Evolutionary conservation across 1,139 yeast genomes (phyloP).

Genomic region (Zygotorulaspora mrakii): DNA sequence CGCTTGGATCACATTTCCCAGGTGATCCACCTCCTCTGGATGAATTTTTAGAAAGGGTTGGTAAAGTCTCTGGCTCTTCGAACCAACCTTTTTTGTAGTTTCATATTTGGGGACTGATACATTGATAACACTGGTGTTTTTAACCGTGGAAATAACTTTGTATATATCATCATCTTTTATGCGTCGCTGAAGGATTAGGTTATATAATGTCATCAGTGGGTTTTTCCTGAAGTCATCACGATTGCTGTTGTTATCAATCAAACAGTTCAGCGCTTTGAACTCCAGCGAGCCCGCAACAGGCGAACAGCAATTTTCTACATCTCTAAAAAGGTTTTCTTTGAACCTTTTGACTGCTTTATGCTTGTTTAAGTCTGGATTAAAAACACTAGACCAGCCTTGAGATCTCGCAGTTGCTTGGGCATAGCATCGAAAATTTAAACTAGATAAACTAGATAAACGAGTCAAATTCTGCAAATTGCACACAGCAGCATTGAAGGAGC

Average conservation of each 20-base stretch:
- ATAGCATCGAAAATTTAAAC: conserved; percentile 1
- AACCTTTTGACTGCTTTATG: conserved; percentile 12
- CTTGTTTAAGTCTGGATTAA: conserved; percentile 7
- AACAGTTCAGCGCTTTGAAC: conserved; percentile 3
- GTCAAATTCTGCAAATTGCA: neutral
- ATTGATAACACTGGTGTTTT: conserved; percentile 13
- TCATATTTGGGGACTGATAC: conserved; percentile 18
- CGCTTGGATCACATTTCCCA: conserved; percentile 11
- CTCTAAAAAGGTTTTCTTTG: conserved; percentile 8
- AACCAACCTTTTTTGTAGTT: neutral
- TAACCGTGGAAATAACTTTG: conserved; percentile 13
- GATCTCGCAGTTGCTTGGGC: conserved; percentile 1
- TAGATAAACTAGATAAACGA: neutral
- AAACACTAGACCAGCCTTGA: conserved; percentile 9
- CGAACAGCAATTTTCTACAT: conserved; percentile 4
- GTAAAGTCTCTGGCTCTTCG: neutral
- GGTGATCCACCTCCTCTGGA: conserved; percentile 16
- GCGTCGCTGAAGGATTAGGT: conserved; percentile 21
- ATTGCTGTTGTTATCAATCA: neutral
- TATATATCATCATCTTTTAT: conserved; percentile 19
- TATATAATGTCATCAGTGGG: conserved; percentile 15
- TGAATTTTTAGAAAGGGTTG: conserved; percentile 13
- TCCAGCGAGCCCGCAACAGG: conserved; percentile 5
- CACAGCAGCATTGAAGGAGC: neutral
- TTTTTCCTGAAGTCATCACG: conserved; percentile 1